Base-by-base conservation (phyloP, 2,329 filamentous ascomycete species). In the Fusarium caatingaense region DNA sequence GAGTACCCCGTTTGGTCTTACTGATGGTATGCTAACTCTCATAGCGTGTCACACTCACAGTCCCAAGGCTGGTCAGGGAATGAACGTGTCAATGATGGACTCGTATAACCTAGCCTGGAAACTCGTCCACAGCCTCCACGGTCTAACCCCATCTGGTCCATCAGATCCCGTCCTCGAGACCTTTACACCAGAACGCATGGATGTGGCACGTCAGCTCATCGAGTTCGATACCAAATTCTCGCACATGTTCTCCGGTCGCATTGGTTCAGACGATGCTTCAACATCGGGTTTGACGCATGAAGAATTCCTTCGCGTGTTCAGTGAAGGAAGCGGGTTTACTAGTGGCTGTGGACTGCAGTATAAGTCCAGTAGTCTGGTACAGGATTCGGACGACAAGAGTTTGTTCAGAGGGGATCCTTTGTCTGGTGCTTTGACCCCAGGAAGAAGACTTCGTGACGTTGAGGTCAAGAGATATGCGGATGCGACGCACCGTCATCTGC, bases 81-180 rank as follows among this genome's bases (percentile, higher is more conserved):
- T 65, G 62, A 65, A 65, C 4, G 62, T 65, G 3, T 65, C 62
- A 0, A 65, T 65, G 62, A 65, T 65, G 62, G 62, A 65, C 10
- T 65, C 62, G 1, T 65, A 59, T 18, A 65, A 65, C 7, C 27
- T 65, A 1, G 60, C 62, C 6, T 65, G 62, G 62, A 65, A 65
- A 10, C 60, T 65, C 4, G 32, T 59, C 0, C 62, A 65, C 13
- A 65, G 16, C 9, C 41, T 65, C 3, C 45, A 65, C 4, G 46
- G 62, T 3, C n/a, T 65, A 0, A 59, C 62, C 1, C 62, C 11
- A 15, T 3, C 30, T 3, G 62, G 46, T 8, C 9, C 32, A 6
- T 11, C 9, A 15, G 53, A 64, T 20, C 7, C 46, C 1, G n/a
- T 64, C 0, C 62, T 65, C 7, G 27, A 47, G 8, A 65, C 62